phyloP scores from a whole-genome alignment of 1,139 yeast genomes.

The Sugiyamaella xylanicola region DNA sequence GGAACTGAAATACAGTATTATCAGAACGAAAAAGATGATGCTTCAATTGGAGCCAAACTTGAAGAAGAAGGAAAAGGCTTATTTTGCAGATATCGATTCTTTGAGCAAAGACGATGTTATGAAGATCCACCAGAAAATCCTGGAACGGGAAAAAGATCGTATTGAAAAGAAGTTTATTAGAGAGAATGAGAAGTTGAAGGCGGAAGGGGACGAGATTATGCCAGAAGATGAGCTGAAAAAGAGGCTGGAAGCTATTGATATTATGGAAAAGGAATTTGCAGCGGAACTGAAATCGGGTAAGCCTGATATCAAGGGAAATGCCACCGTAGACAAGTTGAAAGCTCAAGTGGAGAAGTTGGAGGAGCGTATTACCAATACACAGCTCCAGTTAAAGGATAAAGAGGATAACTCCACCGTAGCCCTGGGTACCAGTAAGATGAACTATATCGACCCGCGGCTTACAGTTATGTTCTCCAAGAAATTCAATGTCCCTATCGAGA shows the following conservation, averaged over 20 bases:
- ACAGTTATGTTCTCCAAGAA: conserved; percentile 89
- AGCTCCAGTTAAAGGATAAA: conserved; percentile 80
- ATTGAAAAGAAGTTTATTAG: conserved; percentile 64
- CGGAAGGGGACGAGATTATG: conserved; percentile 57
- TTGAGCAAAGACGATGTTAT: conserved; percentile 64
- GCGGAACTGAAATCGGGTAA: conserved; percentile 64
- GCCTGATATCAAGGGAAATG: conserved; percentile 54
- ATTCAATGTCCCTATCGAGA: conserved; percentile 87
- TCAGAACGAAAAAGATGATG: conserved; percentile 71
- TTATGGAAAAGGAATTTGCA: conserved; percentile 54
- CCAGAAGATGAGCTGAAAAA: conserved; percentile 60
- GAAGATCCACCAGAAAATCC: conserved; percentile 57
- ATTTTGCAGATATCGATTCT: conserved; percentile 72
- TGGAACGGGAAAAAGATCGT: conserved; percentile 64
- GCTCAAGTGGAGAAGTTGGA: conserved; percentile 74
- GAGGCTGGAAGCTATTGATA: conserved; percentile 61
- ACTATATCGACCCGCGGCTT: conserved; percentile 92
- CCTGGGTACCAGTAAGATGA: conserved; percentile 88
- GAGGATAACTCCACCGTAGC: conserved; percentile 95
- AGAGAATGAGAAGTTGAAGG: conserved; percentile 73
- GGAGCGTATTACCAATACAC: conserved; percentile 66
- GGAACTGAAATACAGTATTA: conserved; percentile 83
- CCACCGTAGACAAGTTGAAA: conserved; percentile 71
- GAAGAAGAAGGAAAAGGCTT: conserved; percentile 51
- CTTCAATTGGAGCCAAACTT: conserved; percentile 61